Percentiles rank a stretch among this genome's conserved stretches.
phyloP scores from a whole-genome alignment of 2,329 filamentous ascomycete species.

The Fusarium fracticaudum region DNA sequence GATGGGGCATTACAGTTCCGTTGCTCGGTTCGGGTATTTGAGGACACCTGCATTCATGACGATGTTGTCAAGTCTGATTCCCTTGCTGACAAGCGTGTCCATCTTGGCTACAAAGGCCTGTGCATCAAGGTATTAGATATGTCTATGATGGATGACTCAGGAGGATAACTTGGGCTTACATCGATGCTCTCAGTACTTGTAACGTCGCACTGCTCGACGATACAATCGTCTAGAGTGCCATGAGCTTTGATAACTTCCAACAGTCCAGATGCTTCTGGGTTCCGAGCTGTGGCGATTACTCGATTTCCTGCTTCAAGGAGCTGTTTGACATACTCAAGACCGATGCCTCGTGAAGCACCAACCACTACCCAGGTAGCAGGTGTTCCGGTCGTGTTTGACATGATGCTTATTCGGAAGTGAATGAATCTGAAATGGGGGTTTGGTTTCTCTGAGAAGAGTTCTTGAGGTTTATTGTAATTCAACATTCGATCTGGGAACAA shows the following conservation, averaged over 20 bases:
- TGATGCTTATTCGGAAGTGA: accelerated
- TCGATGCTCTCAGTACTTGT: not conserved
- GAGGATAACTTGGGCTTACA: not conserved
- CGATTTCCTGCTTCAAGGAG: not conserved
- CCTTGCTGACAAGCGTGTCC: accelerated
- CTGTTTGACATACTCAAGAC: not conserved
- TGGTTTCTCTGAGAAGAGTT: not conserved
- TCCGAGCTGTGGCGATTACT: not conserved
- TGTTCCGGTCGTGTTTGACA: not conserved
- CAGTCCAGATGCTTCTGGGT: not conserved
- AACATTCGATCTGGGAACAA: accelerated
- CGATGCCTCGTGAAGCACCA: not conserved
- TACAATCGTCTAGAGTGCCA: accelerated
- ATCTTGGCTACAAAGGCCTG: not conserved
- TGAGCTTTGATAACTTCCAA: accelerated
- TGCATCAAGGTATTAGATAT: not conserved
- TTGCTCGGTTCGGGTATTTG: not conserved
- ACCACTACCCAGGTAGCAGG: not conserved
- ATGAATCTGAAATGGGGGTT: accelerated
- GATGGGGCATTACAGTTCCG: not conserved
- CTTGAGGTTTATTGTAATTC: accelerated
- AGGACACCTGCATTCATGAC: not conserved
- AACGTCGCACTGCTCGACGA: not conserved
- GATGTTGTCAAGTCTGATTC: not conserved
- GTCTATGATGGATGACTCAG: accelerated